phyloP scores from a whole-genome alignment of 495 filamentous ascomycete genomes.

The Penicillium samsonianum region DNA sequence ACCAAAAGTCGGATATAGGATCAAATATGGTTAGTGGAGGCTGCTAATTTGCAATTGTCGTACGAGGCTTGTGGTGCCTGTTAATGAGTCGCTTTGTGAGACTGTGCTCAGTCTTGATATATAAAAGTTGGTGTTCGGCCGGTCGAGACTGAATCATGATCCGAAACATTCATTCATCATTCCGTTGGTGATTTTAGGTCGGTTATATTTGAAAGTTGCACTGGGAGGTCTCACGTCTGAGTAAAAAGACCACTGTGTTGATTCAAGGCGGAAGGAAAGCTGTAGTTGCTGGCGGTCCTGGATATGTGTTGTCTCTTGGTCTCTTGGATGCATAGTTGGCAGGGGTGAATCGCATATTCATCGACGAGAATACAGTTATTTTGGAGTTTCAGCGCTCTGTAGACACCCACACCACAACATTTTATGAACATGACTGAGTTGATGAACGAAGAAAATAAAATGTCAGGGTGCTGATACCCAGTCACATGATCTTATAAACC shows the following conservation, averaged over 20 bases:
- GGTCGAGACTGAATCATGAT: not conserved
- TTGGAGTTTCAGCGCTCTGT: not conserved
- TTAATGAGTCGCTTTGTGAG: not conserved
- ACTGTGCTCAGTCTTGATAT: not conserved
- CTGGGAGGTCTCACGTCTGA: not conserved
- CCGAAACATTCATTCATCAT: conserved; percentile 7
- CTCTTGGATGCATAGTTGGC: not conserved
- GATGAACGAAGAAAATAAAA: conserved; percentile 1
- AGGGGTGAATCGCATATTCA: not conserved
- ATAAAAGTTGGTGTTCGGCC: not conserved
- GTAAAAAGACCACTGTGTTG: not conserved
- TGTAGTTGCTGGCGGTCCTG: not conserved
- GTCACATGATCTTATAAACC: not conserved
- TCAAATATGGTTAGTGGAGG: not conserved
- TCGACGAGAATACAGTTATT: not conserved
- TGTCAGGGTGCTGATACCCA: not conserved
- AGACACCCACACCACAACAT: not conserved
- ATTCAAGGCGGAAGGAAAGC: not conserved
- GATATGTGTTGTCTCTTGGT: not conserved
- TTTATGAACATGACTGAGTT: not conserved
- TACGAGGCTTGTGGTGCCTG: not conserved
- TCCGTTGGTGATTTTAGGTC: not conserved
- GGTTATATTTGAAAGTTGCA: conserved; percentile 1
- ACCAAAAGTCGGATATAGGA: not conserved
- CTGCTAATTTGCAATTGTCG: not conserved